Evolutionary conservation across 2,329 filamentous ascomycete species (phyloP).

Genomic region (Clarireedia hainanense): DNA sequence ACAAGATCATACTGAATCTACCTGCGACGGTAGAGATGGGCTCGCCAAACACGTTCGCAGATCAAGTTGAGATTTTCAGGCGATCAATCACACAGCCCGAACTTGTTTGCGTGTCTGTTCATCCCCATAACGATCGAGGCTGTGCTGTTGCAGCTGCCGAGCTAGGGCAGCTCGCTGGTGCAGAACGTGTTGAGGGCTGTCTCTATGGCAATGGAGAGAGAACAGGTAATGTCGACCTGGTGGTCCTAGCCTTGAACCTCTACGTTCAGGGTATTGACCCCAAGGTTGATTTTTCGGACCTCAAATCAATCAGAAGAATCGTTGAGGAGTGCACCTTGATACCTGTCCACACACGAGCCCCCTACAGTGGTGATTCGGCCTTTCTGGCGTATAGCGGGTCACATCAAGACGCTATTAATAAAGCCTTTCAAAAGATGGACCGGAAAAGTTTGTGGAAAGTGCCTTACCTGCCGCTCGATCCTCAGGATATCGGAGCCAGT

Average conservation of each 20-base stretch:
- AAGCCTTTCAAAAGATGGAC: constrained; percentile 60
- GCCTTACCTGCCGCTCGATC: constrained; percentile 89
- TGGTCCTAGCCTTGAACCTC: constrained; percentile 82
- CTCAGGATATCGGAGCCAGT: constrained; percentile 86
- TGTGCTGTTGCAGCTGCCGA: constrained; percentile 81
- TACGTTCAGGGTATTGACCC: constrained; percentile 89
- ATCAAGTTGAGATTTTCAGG: constrained; percentile 95
- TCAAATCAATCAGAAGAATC: constrained; percentile 75
- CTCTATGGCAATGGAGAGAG: constrained; percentile 87
- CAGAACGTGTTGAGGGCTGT: constrained; percentile 83
- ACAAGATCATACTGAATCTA: constrained; percentile 91
- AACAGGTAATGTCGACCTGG: constrained; percentile 56
- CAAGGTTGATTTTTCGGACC: constrained; percentile 83
- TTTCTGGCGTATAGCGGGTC: constrained; percentile 86
- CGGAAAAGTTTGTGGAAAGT: constrained; percentile 55
- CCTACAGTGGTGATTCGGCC: constrained; percentile 87
- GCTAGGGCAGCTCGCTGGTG: constrained; percentile 86
- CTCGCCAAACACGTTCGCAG: constrained; percentile 91
- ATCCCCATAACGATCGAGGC: constrained; percentile 87
- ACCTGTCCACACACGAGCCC: constrained; percentile 78
- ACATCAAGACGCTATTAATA: constrained; percentile 95
- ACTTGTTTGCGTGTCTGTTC: constrained; percentile 80
- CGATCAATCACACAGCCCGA: constrained; percentile 74
- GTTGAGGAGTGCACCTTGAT: constrained; percentile 95
- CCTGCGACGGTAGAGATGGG: constrained; percentile 93